Evolutionary conservation across 768 basidiomycete genomes (phyloP).

Genomic region (Asterophora lycoperdoides): DNA sequence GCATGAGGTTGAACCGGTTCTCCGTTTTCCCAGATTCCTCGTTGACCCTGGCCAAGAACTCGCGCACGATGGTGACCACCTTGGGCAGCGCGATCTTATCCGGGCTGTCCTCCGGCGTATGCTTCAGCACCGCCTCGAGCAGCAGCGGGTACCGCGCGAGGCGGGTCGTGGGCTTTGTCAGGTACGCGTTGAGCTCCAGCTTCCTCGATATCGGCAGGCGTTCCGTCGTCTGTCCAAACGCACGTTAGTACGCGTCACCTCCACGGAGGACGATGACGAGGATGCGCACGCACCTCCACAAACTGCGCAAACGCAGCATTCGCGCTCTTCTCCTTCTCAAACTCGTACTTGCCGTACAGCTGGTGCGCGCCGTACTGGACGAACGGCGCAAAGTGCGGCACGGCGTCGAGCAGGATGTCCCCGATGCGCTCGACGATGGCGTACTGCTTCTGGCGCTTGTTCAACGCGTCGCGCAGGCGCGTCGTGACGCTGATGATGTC

Average conservation of each 20-base stretch:
- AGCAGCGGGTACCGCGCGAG: slow-evolving; percentile 95
- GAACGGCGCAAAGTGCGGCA: slow-evolving; percentile 88
- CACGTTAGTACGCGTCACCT: no score
- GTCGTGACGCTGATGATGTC: slow-evolving; percentile 92
- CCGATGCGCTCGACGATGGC: slow-evolving; percentile 91
- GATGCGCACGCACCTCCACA: slow-evolving; percentile 90
- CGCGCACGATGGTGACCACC: slow-evolving; percentile 71
- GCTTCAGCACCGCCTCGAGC: slow-evolving; percentile 86
- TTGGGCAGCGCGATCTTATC: slow-evolving; percentile 78
- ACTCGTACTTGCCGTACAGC: slow-evolving; percentile 97
- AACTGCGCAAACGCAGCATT: slow-evolving; percentile 93
- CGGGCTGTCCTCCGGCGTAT: slow-evolving; percentile 85
- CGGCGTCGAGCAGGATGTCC: slow-evolving; percentile 83
- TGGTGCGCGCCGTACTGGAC: slow-evolving; percentile 96
- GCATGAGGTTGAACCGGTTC: slow-evolving; percentile 92
- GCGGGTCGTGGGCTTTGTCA: slow-evolving; percentile 97
- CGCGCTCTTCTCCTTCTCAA: slow-evolving; percentile 95
- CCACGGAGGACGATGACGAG: no score
- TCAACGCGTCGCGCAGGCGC: slow-evolving; percentile 87
- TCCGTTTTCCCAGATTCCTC: slow-evolving; percentile 92
- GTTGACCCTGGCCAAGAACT: slow-evolving; percentile 86
- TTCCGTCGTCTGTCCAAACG: slow-evolving; percentile 74
- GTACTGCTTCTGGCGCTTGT: slow-evolving; percentile 91
- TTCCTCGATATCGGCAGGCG: slow-evolving; percentile 93
- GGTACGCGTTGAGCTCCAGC: slow-evolving; percentile 93